phyloP scores from a whole-genome alignment of 2,329 filamentous ascomycete genomes.

The Claviceps citrina region DNA sequence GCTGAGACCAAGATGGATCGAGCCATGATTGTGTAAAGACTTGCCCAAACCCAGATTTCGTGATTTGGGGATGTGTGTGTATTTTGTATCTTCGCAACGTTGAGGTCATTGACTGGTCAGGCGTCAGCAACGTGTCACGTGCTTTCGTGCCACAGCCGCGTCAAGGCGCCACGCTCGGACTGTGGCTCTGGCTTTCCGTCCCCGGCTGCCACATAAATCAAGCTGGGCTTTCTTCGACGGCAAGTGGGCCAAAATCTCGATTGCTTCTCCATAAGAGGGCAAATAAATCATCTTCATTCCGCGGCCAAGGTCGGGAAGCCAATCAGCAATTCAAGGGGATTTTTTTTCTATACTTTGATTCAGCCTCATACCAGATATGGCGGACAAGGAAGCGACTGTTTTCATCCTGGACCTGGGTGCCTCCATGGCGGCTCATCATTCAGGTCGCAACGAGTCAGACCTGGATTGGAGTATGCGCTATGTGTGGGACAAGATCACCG shows the following conservation, averaged over 20 bases:
- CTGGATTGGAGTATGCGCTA: slow-evolving; percentile 84
- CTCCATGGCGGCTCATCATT: slow-evolving; percentile 63
- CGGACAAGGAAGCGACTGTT: slow-evolving; percentile 81
- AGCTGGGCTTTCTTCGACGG: neutral
- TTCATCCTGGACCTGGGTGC: slow-evolving; percentile 80
- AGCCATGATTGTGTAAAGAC: slow-evolving; percentile 21
- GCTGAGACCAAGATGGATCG: slow-evolving; percentile 42
- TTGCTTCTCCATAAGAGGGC: neutral
- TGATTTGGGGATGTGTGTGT: neutral
- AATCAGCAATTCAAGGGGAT: neutral
- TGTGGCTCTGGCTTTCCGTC: neutral
- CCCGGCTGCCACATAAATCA: neutral
- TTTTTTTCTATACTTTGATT: neutral
- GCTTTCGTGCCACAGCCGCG: slow-evolving; percentile 17
- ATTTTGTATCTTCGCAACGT: neutral
- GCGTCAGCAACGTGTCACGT: slow-evolving; percentile 14
- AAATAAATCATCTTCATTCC: neutral
- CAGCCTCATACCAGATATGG: slow-evolving; percentile 55
- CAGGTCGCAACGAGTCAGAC: slow-evolving; percentile 61
- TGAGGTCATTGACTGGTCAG: slow-evolving; percentile 4
- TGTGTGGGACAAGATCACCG: slow-evolving; percentile 78
- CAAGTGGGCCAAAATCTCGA: slow-evolving; percentile 1
- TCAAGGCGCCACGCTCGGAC: slow-evolving; percentile 4
- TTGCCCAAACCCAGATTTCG: neutral
- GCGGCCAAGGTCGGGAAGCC: too few relatives aligned